Conservation (phyloP, 2,329 filamentous ascomycete genomes). For the Cadophora gregata region DNA sequence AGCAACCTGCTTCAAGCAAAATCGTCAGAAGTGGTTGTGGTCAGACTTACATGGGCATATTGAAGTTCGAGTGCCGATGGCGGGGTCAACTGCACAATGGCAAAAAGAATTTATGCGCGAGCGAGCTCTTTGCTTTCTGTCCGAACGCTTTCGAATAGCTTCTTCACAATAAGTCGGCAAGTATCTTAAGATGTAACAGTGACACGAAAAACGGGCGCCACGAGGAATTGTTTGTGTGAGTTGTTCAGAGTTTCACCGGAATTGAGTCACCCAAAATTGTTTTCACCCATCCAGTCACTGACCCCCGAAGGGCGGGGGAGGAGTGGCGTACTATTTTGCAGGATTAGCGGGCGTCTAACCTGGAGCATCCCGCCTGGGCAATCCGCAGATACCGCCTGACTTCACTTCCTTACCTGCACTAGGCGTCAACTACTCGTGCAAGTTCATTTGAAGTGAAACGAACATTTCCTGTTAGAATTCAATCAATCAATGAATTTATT, state of each 20-base stretch:
- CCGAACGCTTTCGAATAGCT: neutral
- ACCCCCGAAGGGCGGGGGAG: neutral
- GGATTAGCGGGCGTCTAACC: no score
- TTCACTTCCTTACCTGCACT: neutral
- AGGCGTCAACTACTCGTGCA: no score
- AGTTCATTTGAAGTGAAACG: no score
- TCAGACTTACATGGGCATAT: slow-evolving; percentile 36
- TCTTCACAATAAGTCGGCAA: neutral
- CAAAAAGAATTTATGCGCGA: slow-evolving; percentile 10
- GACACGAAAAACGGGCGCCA: neutral
- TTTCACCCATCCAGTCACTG: neutral
- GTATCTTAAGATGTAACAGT: neutral
- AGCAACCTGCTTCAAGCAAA: neutral
- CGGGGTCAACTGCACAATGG: slow-evolving; percentile 21
- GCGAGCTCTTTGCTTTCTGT: neutral
- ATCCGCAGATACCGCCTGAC: neutral
- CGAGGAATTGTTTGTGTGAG: neutral
- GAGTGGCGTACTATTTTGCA: slow-evolving; percentile 3
- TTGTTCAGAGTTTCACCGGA: slow-evolving; percentile 8
- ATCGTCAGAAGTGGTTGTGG: neutral
- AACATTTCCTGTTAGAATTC: no score
- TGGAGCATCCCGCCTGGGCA: neutral
- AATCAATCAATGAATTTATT: neutral
- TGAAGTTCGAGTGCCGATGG: slow-evolving; percentile 20
- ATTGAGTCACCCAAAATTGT: slow-evolving; percentile 15